phyloP scores from a whole-genome alignment of 1,284 basidiomycete genomes.

The Pholiota adiposa region DNA sequence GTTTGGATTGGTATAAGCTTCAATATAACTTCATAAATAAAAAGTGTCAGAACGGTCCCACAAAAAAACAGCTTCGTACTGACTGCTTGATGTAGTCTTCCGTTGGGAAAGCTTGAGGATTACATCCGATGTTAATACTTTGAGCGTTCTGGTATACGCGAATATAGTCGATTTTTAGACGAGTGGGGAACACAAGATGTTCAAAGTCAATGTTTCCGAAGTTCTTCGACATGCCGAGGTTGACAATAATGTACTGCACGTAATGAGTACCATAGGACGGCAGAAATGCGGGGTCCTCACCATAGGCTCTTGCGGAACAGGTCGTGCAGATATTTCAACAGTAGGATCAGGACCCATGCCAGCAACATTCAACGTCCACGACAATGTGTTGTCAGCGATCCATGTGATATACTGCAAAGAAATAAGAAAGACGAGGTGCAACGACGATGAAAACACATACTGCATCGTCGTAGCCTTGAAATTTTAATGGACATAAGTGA shows the following conservation, averaged over 20 bases:
- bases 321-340: slow-evolving; percentile 73
- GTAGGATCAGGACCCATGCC: slow-evolving; percentile 72
- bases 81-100: slow-evolving; percentile 73
- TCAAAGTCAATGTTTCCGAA: slow-evolving; percentile 74
- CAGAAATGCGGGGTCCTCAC: slow-evolving; percentile 38
- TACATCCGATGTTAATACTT: slow-evolving; percentile 81
- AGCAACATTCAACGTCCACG: slow-evolving; percentile 76
- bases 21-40: slow-evolving; percentile 43
- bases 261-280: slow-evolving; percentile 26
- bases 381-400: slow-evolving; percentile 65
- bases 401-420: slow-evolving; percentile 74
- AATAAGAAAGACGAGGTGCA: not conserved
- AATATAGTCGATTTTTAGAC: slow-evolving; percentile 82
- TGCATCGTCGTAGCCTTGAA: slow-evolving; percentile 49
- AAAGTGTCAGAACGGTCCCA: slow-evolving; percentile 6
- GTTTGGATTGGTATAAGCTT: slow-evolving; percentile 59
- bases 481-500: not conserved
- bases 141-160: slow-evolving; percentile 74
- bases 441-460: slow-evolving; percentile 18
- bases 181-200: slow-evolving; percentile 68
- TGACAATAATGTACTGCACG: slow-evolving; percentile 70
- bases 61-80: slow-evolving; percentile 25
- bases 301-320: slow-evolving; percentile 87
- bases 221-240: slow-evolving; percentile 82
- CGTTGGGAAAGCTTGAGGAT: slow-evolving; percentile 81